Conservation (phyloP, 228 moss, liverwort and hornwort species). For the Sphagnum magellanicum region DNA sequence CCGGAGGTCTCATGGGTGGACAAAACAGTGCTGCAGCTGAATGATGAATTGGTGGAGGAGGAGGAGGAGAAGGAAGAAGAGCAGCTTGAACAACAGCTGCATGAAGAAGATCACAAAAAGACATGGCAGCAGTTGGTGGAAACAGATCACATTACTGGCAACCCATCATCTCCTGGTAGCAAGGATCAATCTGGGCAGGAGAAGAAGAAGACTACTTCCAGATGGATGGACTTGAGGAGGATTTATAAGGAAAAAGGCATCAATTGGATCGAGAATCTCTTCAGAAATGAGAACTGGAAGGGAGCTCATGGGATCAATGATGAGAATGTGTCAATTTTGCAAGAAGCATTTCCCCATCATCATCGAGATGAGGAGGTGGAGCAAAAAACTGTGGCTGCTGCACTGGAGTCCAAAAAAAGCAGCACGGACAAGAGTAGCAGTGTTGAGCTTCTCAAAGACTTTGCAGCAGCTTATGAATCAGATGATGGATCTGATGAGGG, state of each 20-base stretch:
- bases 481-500: too few species aligned
- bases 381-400: too few species aligned
- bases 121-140: not conserved
- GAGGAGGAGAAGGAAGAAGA: not conserved
- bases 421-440: too few species aligned
- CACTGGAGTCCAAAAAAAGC: too few species aligned
- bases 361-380: not conserved
- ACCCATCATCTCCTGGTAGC: not conserved
- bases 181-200: constrained; percentile 18
- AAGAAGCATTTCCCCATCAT: constrained; percentile 32
- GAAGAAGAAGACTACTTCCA: constrained; percentile 5
- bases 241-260: constrained; percentile 47
- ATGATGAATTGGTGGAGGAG: not conserved
- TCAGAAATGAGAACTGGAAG: constrained; percentile 41
- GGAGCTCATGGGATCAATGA: constrained; percentile 23
- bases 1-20: too few species aligned
- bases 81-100: not conserved
- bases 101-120: not conserved
- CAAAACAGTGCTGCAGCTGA: too few species aligned
- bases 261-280: constrained; percentile 52
- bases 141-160: not conserved
- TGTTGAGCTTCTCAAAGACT: too few species aligned
- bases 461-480: too few species aligned
- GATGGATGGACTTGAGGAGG: constrained; percentile 42
- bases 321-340: constrained; percentile 53